Evolutionary conservation across 768 basidiomycete genomes (phyloP), one percentile per base, ranked within the genome.

Genomic region (Symmetrospora coprosmae): DNA sequence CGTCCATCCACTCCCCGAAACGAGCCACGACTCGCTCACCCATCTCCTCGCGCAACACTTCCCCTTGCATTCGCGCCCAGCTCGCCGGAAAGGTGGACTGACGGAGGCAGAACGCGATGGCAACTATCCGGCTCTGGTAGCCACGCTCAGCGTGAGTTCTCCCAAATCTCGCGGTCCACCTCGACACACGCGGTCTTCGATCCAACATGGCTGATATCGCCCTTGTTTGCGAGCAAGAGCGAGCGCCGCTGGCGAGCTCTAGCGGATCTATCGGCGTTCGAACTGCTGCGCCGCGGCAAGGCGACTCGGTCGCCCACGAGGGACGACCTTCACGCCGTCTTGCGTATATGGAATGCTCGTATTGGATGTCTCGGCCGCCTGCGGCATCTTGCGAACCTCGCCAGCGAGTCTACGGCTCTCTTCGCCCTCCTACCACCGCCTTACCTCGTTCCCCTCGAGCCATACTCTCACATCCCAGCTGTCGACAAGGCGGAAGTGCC

Each of bases 241-340:
- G 38, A 39, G 13, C 14, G 38, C 38, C 27, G 49, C 23, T 50
- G 49, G 49, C 49, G 38, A 50, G 49, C 49, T 50, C 49, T 50
- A 17, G 49, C 49, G 9, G 38, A 50, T 31, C 49, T 30, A 50
- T 34, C 31, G 17, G 49, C 9, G 23, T 21, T 34, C 28, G 49
- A 50, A 35, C 33, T 50, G 17, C 23, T 50, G 19, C 19, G 14
- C 19, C 38, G 49, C 5, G n/a, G n/a, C n/a, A 9, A 19, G 30
- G 21, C 49, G 13, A 7, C 19, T 13, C 49, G 38, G 6, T 9
- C 49, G 30, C 5, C 38, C 14, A 50, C 23, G 17, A 50, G 38
- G 33, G 6, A 50, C 33, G 49, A 50, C 9, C 13, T 50, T 31
- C 4, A 50, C 23, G 49, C 9, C 38, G 28, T 33, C 23, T 31